phyloP scores from a whole-genome alignment of 371 early-diverging fungal species.

The Modicella reniformis region DNA sequence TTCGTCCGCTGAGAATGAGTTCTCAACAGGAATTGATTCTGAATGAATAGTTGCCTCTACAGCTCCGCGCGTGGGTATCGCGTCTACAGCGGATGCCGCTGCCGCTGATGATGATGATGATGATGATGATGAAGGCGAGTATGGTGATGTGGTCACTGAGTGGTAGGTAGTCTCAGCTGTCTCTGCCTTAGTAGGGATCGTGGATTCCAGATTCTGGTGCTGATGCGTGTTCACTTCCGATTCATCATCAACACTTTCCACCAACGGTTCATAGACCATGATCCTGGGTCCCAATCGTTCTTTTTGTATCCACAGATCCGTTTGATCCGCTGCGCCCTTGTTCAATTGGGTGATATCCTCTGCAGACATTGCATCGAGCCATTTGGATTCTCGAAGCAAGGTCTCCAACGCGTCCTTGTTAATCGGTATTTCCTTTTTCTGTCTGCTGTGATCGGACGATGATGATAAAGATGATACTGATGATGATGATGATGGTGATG shows the following conservation, averaged over 20 bases:
- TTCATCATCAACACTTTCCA: background rate
- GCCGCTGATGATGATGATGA: background rate
- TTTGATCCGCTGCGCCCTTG: slow-evolving; percentile 13
- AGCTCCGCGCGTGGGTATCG: no score
- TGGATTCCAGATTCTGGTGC: background rate
- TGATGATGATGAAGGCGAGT: background rate
- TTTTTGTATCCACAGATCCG: slow-evolving; percentile 22
- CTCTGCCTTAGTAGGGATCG: background rate
- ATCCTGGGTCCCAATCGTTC: slow-evolving; percentile 48
- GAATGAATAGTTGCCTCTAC: no score
- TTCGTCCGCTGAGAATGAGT: slow-evolving; percentile 8
- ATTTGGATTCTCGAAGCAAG: slow-evolving; percentile 39
- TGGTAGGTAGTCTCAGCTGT: background rate
- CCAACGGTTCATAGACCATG: slow-evolving; percentile 37
- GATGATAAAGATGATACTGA: slow-evolving; percentile 8
- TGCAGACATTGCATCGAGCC: slow-evolving; percentile 42
- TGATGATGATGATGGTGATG: slow-evolving; percentile 3
- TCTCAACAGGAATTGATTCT: background rate
- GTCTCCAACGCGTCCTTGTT: slow-evolving; percentile 45
- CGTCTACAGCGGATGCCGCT: background rate
- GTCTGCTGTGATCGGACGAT: no score
- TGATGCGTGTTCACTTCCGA: background rate
- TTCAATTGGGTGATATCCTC: slow-evolving; percentile 47
- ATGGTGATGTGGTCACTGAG: background rate
- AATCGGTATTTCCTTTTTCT: slow-evolving; percentile 5